phyloP scores from a whole-genome alignment of 192 early-diverging fungal genomes.

The Geranomyces variabilis region DNA sequence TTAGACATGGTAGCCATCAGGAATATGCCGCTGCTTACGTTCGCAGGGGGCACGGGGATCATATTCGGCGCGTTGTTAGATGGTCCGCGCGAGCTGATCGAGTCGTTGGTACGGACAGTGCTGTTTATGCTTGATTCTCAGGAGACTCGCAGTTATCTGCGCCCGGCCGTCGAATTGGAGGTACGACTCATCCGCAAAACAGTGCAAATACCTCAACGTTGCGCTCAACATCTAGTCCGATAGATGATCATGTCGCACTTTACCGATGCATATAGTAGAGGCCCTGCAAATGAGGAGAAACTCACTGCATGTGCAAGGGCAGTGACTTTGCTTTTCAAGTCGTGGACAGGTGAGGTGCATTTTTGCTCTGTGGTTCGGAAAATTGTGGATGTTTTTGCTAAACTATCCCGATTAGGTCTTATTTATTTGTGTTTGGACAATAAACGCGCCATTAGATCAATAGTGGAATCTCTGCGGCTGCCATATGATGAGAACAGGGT shows the following conservation, averaged over 20 bases:
- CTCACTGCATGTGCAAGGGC: constrained; percentile 66
- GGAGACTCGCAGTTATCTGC: constrained; percentile 61
- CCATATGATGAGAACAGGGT: constrained; percentile 76
- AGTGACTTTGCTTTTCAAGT: constrained; percentile 67
- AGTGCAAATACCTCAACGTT: background rate
- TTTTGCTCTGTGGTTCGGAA: background rate
- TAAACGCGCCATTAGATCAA: constrained; percentile 67
- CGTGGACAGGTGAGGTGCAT: constrained; percentile 62
- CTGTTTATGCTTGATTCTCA: constrained; percentile 76
- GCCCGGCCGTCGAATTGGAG: constrained; percentile 80
- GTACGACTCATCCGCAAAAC: constrained; percentile 31
- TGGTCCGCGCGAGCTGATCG: constrained; percentile 59
- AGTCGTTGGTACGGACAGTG: constrained; percentile 65
- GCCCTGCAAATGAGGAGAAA: constrained; percentile 65
- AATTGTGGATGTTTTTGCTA: background rate
- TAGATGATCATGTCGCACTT: constrained; percentile 78
- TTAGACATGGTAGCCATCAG: constrained; percentile 50
- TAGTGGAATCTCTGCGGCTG: constrained; percentile 70
- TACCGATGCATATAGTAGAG: constrained; percentile 73
- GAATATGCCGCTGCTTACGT: constrained; percentile 61
- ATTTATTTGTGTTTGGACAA: constrained; percentile 76
- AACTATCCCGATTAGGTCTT: constrained; percentile 49
- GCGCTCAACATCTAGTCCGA: background rate
- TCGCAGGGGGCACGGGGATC: constrained; percentile 69
- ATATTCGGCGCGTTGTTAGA: constrained; percentile 71